These are phyloP conservation scores for Saccharomycopsis oosterbeekiorum DNA, from an alignment of 805 yeast genomes.

Conservation along the genomic window DNA sequence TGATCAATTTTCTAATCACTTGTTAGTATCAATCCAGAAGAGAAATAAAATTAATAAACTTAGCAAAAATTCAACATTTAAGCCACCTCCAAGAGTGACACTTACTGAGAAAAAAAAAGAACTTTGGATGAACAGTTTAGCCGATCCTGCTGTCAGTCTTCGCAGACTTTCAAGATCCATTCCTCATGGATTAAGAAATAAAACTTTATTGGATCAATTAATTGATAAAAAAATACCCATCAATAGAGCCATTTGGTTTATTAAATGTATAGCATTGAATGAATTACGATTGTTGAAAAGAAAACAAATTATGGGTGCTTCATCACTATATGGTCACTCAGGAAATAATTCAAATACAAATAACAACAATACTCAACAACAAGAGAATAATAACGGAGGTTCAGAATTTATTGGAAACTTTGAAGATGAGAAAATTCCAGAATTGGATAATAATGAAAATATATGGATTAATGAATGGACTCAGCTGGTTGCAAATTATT, in stretches of 20 bases:
- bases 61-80: slow-evolving; percentile 44
- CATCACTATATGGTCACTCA: slow-evolving; percentile 7
- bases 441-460: slow-evolving; percentile 31
- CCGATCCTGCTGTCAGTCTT: slow-evolving; percentile 57
- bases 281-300: slow-evolving; percentile 54
- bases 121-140: slow-evolving; percentile 75
- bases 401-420: not conserved
- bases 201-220: slow-evolving; percentile 63
- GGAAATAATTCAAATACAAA: not conserved
- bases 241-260: slow-evolving; percentile 82
- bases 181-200: slow-evolving; percentile 84
- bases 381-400: not conserved
- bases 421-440: not conserved
- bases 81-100: slow-evolving; percentile 84
- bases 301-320: slow-evolving; percentile 26
- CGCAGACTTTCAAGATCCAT: slow-evolving; percentile 62
- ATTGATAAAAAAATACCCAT: slow-evolving; percentile 60
- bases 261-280: slow-evolving; percentile 76
- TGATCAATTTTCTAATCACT: slow-evolving; percentile 38
- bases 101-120: slow-evolving; percentile 80
- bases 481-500: slow-evolving; percentile 56
- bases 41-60: slow-evolving; percentile 38
- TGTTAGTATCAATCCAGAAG: slow-evolving; percentile 38
- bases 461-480: slow-evolving; percentile 88
- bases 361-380: slow-evolving; percentile 11